phyloP scores from a whole-genome alignment of 305 asterid species.

The Solanum chacoense region DNA sequence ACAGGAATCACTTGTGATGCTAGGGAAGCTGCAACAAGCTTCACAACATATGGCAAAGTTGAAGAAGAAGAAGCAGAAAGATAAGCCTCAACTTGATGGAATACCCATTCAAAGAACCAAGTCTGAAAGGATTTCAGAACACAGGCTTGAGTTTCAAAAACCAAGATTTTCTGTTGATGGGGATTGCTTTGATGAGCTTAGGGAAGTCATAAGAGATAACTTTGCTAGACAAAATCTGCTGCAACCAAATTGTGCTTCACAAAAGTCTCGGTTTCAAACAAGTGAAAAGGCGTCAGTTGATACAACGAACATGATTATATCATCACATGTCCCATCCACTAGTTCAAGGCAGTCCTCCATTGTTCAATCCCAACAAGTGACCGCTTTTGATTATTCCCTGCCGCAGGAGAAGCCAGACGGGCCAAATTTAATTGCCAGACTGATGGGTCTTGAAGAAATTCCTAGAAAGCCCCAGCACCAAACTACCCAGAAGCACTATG shows the following conservation, averaged over 20 bases:
- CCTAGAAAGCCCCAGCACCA: slow-evolving; percentile 14
- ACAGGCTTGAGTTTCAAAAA: slow-evolving; percentile 15
- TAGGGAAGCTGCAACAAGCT: slow-evolving; percentile 51
- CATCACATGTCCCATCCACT: slow-evolving; percentile 16
- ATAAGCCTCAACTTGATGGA: slow-evolving; percentile 8
- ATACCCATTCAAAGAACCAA: slow-evolving; percentile 16
- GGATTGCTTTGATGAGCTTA: slow-evolving; percentile 69
- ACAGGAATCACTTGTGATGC: slow-evolving; percentile 51
- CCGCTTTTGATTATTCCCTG: slow-evolving; percentile 26
- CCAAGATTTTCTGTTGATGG: slow-evolving; percentile 39
- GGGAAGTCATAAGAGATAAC: slow-evolving; percentile 51
- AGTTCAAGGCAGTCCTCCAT: slow-evolving; percentile 46
- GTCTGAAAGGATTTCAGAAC: slow-evolving; percentile 23
- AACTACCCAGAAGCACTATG: neutral
- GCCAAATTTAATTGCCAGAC: slow-evolving; percentile 56
- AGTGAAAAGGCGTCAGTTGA: neutral
- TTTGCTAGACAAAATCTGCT: slow-evolving; percentile 48
- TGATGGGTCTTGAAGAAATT: slow-evolving; percentile 63
- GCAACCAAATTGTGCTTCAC: slow-evolving; percentile 13
- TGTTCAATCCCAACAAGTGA: slow-evolving; percentile 20
- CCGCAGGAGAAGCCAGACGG: slow-evolving; percentile 29
- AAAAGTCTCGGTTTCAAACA: slow-evolving; percentile 10
- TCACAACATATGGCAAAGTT: slow-evolving; percentile 28
- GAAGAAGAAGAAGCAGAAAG: slow-evolving; percentile 27
- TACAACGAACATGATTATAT: neutral